Evolutionary conservation across 2,329 filamentous ascomycete species (phyloP).

Genomic region (Aschersonia sp.): DNA sequence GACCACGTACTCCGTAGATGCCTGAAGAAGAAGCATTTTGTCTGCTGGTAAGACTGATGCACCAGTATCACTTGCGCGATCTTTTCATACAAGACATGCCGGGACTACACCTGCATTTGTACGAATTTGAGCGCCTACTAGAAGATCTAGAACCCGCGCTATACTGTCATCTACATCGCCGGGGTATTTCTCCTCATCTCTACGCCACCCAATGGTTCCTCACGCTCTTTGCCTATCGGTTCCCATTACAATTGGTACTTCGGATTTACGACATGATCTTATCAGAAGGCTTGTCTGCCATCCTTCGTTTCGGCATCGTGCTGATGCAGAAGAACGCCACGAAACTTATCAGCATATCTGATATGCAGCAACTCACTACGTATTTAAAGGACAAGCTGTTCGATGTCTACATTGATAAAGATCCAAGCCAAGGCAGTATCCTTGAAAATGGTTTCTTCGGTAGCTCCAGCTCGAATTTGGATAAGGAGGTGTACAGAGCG

Average conservation of each 20-base stretch:
- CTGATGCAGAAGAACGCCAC: slow-evolving; percentile 90
- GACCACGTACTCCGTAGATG: slow-evolving; percentile 45
- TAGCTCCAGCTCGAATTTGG: slow-evolving; percentile 71
- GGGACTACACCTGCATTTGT: slow-evolving; percentile 81
- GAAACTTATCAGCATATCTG: slow-evolving; percentile 66
- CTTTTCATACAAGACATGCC: slow-evolving; percentile 95
- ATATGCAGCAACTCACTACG: slow-evolving; percentile 78
- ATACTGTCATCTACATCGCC: slow-evolving; percentile 83
- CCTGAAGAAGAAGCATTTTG: slow-evolving; percentile 95
- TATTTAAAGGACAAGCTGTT: slow-evolving; percentile 92
- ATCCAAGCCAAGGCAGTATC: slow-evolving; percentile 82
- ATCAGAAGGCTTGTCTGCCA: slow-evolving; percentile 82
- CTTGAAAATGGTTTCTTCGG: slow-evolving; percentile 97
- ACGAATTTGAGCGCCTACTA: slow-evolving; percentile 86
- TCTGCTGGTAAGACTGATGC: slow-evolving; percentile 86
- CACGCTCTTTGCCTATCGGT: slow-evolving; percentile 95
- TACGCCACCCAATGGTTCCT: slow-evolving; percentile 99
- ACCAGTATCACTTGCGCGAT: slow-evolving; percentile 84
- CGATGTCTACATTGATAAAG: slow-evolving; percentile 91
- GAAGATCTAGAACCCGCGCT: slow-evolving; percentile 90
- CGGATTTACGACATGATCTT: slow-evolving; percentile 94
- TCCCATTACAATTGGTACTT: slow-evolving; percentile 88
- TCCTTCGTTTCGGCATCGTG: slow-evolving; percentile 86
- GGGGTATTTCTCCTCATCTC: slow-evolving; percentile 76
- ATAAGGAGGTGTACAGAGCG: slow-evolving; percentile 92